A percentile compares a stretch with the other conserved stretches of the same genome.
phyloP scores from a whole-genome alignment of 139 green algal genomes.

The Zygnema circumcarinatum region DNA sequence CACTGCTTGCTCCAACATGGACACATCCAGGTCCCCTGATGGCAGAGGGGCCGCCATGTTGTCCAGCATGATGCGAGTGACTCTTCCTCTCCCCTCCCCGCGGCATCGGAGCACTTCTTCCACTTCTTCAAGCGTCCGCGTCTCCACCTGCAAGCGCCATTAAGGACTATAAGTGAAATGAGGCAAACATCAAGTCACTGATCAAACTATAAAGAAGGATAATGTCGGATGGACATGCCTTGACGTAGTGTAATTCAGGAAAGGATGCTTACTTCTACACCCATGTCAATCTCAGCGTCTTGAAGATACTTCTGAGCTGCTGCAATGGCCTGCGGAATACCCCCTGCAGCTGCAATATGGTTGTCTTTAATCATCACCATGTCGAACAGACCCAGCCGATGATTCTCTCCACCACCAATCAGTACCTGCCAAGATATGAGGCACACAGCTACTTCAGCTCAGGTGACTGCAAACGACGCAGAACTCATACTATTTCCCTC shows the following conservation, averaged over 20 bases:
- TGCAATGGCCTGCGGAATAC: conserved; percentile 73
- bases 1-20: conserved; percentile 72
- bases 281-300: conserved; percentile 41
- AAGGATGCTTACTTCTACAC: conserved; percentile 58
- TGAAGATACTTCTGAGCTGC: conserved; percentile 68
- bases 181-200: too few relatives aligned
- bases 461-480: too few relatives aligned
- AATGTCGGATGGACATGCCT: too few relatives aligned
- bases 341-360: conserved; percentile 94
- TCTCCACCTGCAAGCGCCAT: conserved; percentile 85
- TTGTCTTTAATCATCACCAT: conserved; percentile 99
- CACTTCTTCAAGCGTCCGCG: conserved; percentile 88
- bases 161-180: too few relatives aligned
- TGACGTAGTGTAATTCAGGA: too few relatives aligned
- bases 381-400: conserved; percentile 90
- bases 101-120: conserved; percentile 75
- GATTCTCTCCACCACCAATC: conserved; percentile 82
- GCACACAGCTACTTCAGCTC: too few relatives aligned
- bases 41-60: conserved; percentile 88
- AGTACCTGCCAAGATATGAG: conserved; percentile 66
- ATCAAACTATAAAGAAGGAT: too few relatives aligned
- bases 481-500: too few relatives aligned
- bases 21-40: conserved; percentile 79
- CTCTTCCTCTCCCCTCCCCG: background rate
- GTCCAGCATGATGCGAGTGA: conserved; percentile 92